Evolutionary conservation across 345 rosid genomes (phyloP).

Genomic region (Litchi chinensis): DNA sequence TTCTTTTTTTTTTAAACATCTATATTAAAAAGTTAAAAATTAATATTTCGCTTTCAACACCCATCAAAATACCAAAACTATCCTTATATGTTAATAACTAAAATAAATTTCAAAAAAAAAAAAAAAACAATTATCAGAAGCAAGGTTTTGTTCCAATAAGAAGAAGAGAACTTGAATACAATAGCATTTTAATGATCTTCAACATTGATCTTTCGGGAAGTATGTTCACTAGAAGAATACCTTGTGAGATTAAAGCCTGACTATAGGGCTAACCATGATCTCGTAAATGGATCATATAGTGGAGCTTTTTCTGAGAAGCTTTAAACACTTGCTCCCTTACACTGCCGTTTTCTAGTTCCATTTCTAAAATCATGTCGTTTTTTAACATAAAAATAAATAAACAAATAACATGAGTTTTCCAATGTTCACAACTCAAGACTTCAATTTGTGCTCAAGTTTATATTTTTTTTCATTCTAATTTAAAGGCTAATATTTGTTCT

Average conservation of each 20-base stretch:
- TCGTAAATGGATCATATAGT: conserved; percentile 1
- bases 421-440: too few species aligned
- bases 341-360: background rate
- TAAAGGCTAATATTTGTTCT: too few species aligned
- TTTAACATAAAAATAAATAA: too few species aligned
- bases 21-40: too few species aligned
- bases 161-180: background rate
- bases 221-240: background rate
- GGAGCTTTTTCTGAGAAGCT: background rate
- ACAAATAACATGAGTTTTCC: too few species aligned
- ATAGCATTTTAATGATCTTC: background rate
- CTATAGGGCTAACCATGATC: background rate
- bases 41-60: too few species aligned
- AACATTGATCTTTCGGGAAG: conserved; percentile 2
- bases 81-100: too few species aligned
- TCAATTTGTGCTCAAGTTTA: too few species aligned
- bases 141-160: background rate
- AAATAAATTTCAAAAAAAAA: too few species aligned
- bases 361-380: background rate
- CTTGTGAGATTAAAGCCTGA: background rate
- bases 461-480: too few species aligned
- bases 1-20: too few species aligned
- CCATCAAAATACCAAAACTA: too few species aligned
- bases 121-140: background rate
- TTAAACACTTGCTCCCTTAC: background rate